Evolutionary conservation across 2,329 filamentous ascomycete genomes (phyloP), one percentile per base, ranked within the genome.

Genomic region (Sordariomycetes sp.): DNA sequence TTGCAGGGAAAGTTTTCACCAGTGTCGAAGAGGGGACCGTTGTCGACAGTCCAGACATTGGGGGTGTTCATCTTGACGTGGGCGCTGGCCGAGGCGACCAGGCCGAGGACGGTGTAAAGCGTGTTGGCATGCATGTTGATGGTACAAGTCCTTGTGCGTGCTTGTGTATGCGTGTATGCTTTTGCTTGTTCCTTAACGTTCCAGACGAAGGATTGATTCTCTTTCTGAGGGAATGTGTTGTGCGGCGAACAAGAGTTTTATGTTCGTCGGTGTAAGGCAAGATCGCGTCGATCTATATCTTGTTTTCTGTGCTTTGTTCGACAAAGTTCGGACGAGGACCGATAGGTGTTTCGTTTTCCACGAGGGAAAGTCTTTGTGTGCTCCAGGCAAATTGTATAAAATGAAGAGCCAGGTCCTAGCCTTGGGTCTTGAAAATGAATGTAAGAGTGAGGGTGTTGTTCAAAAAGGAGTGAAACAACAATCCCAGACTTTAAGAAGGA

Each of bases 1-100:
- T 96, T 91, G 82, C 94, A 97, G 0, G 94, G 94, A 67, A 88
- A 99, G 67, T 96, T 74, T 42, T 70, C 73, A 0, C 87, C 88
- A 42, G 67, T 67, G 0, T 70, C 69, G 0, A 66, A 63, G 0
- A 96, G 75, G 0, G 94, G 92, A 2, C 73, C 71, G 70, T 87
- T 92, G 70, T 75, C 57, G 2, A 74, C 64, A 1, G 62, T 64
- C 60, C 81, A 91, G 0, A 90, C 90, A 3, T 74, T 67, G 0
- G 94, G 92, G 10, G 73, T 76, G 56, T 65, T 71, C 76, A 97
- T 85, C 48, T 79, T 73, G 77, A 96, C 86, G 70, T 97, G 94
- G 51, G 87, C 89, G 54, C 81, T 78, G 64, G 77, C 80, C 57
- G 80, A 63, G 60, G 81, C 72, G 63, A 79, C 76, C 65, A 90